Conservation (phyloP, 2,329 filamentous ascomycete genomes). For the Elsinoe arachidis region DNA sequence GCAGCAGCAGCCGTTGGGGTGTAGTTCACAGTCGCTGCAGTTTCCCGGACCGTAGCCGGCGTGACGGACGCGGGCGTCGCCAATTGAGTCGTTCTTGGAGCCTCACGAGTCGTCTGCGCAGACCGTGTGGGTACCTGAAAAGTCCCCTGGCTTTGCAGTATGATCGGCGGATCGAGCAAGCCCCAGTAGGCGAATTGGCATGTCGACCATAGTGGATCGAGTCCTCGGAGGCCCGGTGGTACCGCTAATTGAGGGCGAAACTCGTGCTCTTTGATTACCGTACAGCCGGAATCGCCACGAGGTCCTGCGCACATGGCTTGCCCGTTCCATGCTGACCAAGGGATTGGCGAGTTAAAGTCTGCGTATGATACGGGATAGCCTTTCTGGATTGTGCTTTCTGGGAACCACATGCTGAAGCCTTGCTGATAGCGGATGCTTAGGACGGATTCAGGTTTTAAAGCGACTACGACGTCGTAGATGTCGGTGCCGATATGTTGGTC, state of each 20-base stretch:
- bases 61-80: not conserved
- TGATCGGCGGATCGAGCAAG: not conserved
- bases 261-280: conserved; percentile 21
- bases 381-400: conserved; percentile 19
- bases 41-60: not conserved
- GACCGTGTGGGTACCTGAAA: not conserved
- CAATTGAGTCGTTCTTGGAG: not conserved
- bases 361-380: conserved; percentile 25
- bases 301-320: conserved; percentile 18
- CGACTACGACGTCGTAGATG: conserved; percentile 22
- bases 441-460: conserved; percentile 23
- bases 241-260: conserved; percentile 23
- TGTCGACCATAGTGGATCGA: conserved; percentile 5
- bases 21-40: not conserved
- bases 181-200: not conserved
- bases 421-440: conserved; percentile 24
- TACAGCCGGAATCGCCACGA: conserved; percentile 12
- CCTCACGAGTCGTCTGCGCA: not conserved
- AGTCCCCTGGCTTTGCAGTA: not conserved
- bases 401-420: conserved; percentile 21
- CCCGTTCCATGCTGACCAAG: conserved; percentile 24
- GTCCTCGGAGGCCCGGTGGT: conserved; percentile 22
- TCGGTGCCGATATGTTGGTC: conserved; percentile 17
- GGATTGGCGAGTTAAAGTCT: conserved; percentile 24
- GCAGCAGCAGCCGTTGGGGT: not conserved